Conservation (phyloP, 352 stramenopile genomes). For the Peronospora farinosa region DNA sequence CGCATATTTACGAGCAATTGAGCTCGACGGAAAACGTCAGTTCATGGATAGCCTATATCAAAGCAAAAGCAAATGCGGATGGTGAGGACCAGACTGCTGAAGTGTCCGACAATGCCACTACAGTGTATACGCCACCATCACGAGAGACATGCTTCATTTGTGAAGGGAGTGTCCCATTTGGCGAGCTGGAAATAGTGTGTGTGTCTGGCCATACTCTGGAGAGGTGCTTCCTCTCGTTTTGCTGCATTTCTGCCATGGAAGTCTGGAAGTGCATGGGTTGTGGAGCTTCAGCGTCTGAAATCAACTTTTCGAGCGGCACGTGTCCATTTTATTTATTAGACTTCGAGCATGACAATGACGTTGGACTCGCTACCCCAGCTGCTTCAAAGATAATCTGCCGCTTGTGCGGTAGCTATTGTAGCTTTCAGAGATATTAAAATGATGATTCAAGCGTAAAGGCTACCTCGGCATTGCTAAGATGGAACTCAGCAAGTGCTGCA, state of each 20-base stretch:
- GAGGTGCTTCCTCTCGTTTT: conserved; percentile 73
- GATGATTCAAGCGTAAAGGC: neutral
- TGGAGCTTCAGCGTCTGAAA: conserved; percentile 50
- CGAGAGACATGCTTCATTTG: conserved; percentile 70
- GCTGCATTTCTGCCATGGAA: conserved; percentile 55
- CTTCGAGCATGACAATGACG: conserved; percentile 19
- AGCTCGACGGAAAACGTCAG: conserved; percentile 39
- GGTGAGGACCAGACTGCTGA: conserved; percentile 1
- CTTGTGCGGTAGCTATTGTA: conserved; percentile 74
- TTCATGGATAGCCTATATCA: conserved; percentile 34
- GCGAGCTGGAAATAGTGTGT: conserved; percentile 56
- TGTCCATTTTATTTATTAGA: conserved; percentile 68
- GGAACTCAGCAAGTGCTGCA: too few species aligned
- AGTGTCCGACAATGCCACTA: neutral
- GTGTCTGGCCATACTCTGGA: conserved; percentile 57
- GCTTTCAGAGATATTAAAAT: conserved; percentile 60
- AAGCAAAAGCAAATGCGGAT: conserved; percentile 19
- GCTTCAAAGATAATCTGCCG: conserved; percentile 49
- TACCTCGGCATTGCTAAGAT: too few species aligned
- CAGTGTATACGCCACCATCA: conserved; percentile 29
- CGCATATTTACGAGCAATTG: conserved; percentile 53
- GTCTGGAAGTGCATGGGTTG: conserved; percentile 83
- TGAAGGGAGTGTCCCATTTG: conserved; percentile 50
- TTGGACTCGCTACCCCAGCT: neutral
- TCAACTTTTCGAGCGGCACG: conserved; percentile 33